A percentile compares a stretch with the other conserved stretches of the same genome.
These are phyloP conservation scores for Termitomyces sp. DNA, from an alignment of 768 basidiomycete species.

Conservation along the genomic window DNA sequence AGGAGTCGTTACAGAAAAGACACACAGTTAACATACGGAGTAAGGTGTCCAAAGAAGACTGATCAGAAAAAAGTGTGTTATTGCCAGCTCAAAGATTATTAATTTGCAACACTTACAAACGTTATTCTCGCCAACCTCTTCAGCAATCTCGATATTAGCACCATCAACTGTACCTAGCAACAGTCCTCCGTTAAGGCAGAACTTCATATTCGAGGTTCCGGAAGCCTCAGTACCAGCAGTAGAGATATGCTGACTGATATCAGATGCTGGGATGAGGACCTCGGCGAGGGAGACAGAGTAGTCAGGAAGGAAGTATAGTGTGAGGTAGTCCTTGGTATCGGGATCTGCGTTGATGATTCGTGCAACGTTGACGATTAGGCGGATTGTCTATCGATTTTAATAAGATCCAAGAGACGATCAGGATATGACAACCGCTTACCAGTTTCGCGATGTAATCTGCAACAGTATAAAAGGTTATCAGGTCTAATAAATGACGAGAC, in stretches of 20 bases:
- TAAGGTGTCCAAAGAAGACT: constrained; percentile 92
- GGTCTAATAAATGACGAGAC: background rate
- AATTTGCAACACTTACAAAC: constrained; percentile 58
- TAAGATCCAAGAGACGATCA: background rate
- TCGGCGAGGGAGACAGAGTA: constrained; percentile 86
- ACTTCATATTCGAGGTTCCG: constrained; percentile 84
- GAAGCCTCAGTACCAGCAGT: constrained; percentile 94
- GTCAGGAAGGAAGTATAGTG: constrained; percentile 93
- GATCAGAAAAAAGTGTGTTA: background rate
- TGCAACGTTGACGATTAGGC: constrained; percentile 89
- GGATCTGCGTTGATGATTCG: constrained; percentile 77
- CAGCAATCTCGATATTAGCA: constrained; percentile 95
- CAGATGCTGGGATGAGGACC: constrained; percentile 84
- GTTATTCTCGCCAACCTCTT: constrained; percentile 88
- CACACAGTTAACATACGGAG: constrained; percentile 40
- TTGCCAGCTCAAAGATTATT: background rate
- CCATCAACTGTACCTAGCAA: constrained; percentile 90
- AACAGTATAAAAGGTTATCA: constrained; percentile 4
- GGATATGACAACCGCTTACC: constrained; percentile 28
- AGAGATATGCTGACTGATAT: constrained; percentile 95
- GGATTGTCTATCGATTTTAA: constrained; percentile 57
- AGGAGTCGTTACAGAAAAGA: background rate
- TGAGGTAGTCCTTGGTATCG: constrained; percentile 82
- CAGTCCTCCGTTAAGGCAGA: constrained; percentile 87
- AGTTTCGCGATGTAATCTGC: constrained; percentile 90